Evolutionary conservation across 192 early-diverging fungal genomes (phyloP).

Genomic region (Borealophlyctis nickersoniae): DNA sequence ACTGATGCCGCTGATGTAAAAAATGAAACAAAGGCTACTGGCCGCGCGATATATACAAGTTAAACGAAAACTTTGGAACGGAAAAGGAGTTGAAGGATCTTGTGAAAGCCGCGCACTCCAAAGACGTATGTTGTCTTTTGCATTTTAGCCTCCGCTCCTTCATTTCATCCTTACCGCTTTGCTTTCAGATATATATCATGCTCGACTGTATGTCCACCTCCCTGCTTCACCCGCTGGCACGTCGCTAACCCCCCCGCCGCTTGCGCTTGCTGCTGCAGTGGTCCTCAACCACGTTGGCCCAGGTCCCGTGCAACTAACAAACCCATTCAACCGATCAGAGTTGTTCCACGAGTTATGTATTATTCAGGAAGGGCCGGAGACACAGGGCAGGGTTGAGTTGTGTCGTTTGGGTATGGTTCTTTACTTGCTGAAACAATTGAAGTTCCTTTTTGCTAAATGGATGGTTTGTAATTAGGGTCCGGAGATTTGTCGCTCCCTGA

Average conservation of each 20-base stretch:
- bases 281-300: neutral
- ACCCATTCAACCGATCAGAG: neutral
- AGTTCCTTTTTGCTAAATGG: too few species aligned
- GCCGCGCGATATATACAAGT: constrained; percentile 33
- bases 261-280: too few species aligned
- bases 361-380: neutral
- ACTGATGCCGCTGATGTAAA: constrained; percentile 16
- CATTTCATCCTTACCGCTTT: neutral
- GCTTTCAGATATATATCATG: constrained; percentile 32
- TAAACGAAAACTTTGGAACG: constrained; percentile 48
- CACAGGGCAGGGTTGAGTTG: neutral
- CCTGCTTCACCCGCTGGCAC: too few species aligned
- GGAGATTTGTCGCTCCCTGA: constrained; percentile 18
- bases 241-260: too few species aligned
- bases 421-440: too few species aligned
- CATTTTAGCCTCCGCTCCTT: neutral
- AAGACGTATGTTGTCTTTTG: neutral
- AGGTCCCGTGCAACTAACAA: neutral
- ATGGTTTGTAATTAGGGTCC: too few species aligned
- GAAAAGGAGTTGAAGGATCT: constrained; percentile 34
- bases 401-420: too few species aligned
- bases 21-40: constrained; percentile 51
- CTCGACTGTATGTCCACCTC: too few species aligned
- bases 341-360: neutral
- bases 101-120: constrained; percentile 34